Percentiles rank a stretch among this genome's conserved stretches.
These are phyloP conservation scores for Leccinum barrowsii DNA, from an alignment of 768 basidiomycete genomes.

Conservation along the genomic window DNA sequence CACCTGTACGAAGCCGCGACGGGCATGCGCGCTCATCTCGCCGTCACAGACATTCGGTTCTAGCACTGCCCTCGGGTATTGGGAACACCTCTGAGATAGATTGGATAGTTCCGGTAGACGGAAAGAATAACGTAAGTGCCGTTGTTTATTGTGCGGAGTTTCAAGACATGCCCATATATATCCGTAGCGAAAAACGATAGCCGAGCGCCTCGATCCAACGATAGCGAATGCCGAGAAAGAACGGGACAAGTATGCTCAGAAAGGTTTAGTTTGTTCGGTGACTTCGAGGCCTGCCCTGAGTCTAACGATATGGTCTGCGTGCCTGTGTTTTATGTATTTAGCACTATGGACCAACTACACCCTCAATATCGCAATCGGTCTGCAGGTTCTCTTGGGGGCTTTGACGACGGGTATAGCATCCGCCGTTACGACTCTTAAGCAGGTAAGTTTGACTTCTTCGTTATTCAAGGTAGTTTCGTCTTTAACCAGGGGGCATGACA, in stretches of 20 bases:
- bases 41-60: not conserved
- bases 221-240: conserved; percentile 45
- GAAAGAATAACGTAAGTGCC: conserved; percentile 17
- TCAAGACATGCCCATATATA: not conserved
- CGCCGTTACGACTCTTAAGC: conserved; percentile 35
- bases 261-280: conserved; percentile 33
- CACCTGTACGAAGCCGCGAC: conserved; percentile 14
- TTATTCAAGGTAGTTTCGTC: too few relatives aligned
- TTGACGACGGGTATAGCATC: conserved; percentile 65
- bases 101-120: conserved; percentile 26
- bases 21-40: conserved; percentile 14
- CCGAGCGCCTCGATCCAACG: conserved; percentile 55
- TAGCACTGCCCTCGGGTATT: not conserved
- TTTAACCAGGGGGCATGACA: not conserved
- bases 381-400: conserved; percentile 64
- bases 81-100: conserved; percentile 16
- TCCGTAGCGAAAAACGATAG: conserved; percentile 37
- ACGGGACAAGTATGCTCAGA: conserved; percentile 42
- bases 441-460: conserved; percentile 30
- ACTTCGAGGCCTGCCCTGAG: not conserved
- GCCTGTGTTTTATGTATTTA: conserved; percentile 7
- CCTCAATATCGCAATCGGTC: conserved; percentile 49
- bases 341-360: conserved; percentile 32
- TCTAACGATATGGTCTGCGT: not conserved
- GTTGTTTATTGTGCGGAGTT: not conserved